Percentiles rank a stretch among this genome's conserved stretches.
Evolutionary conservation across 73 alveolate species (phyloP).

Genomic region (Blepharisma japonicum): DNA sequence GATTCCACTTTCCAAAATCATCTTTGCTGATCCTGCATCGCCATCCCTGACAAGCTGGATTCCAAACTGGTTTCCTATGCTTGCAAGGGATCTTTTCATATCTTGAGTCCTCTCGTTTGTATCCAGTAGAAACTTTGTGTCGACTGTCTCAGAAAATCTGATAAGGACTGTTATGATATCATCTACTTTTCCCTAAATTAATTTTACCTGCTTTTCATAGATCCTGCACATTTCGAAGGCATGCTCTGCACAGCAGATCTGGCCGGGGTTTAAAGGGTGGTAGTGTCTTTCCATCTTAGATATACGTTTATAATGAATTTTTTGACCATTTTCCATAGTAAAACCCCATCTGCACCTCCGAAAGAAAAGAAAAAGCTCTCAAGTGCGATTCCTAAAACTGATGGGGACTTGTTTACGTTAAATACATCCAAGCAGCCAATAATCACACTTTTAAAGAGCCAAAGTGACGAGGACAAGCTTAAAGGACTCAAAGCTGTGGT

Average conservation of each 20-base stretch:
- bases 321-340: background rate
- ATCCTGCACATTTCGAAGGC: slow-evolving; percentile 16
- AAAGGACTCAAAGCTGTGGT: slow-evolving; percentile 1
- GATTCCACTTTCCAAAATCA: slow-evolving; percentile 3
- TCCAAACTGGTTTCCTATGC: background rate
- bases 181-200: background rate
- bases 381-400: background rate
- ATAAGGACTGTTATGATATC: slow-evolving; percentile 1
- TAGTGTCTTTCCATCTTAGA: background rate
- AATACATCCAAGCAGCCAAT: background rate
- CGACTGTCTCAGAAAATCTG: slow-evolving; percentile 1
- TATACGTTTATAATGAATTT: background rate
- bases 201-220: background rate
- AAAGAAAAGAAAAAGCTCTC: background rate
- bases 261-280: slow-evolving; percentile 29
- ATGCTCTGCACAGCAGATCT: slow-evolving; percentile 26
- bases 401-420: background rate
- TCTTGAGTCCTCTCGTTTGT: slow-evolving; percentile 6
- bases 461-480: slow-evolving; percentile 14
- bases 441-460: slow-evolving; percentile 5
- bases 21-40: background rate
- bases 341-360: background rate
- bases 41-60: background rate
- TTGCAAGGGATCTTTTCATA: background rate
- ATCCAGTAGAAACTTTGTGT: slow-evolving; percentile 21